Evolutionary conservation across 1,284 basidiomycete species (phyloP), one percentile per base, ranked within the genome.

Genomic region (Microbotryum lychnidis-dioicae): DNA sequence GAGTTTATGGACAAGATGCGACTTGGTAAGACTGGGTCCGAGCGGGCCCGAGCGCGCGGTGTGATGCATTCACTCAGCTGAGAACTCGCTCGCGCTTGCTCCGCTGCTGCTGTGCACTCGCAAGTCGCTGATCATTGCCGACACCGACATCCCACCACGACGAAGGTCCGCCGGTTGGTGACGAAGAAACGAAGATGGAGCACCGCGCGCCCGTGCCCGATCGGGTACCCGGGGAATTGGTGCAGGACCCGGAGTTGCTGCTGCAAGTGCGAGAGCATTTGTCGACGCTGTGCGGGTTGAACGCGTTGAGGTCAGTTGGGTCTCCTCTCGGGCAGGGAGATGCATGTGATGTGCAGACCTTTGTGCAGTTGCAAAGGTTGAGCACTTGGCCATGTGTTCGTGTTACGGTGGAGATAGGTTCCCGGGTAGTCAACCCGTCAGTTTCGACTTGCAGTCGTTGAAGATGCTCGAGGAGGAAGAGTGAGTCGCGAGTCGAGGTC

Each of bases 361-460:
- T 31, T 31, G 9, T 8, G 31, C 8, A 31, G 31, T 31, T 9
- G 9, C 25, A 25, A 31, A 31, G 31, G 9, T 8, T 31, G 31
- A 31, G 6, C 31, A 31, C 9, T 50, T 50, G 10, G 12, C 12
- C 20, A 16, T 6, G 31, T 20, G 27, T 44, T 16, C 27, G 20
- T 16, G 10, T 9, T 50, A 16, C 42, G 16, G 7, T 8, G 31
- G 6, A 7, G n/a, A 8, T 64, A 89, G 89, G 67, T 97, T 96
- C 76, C 91, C 91, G 31, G 92, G 93, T 20, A 87, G 87, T 71
- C 93, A 97, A 73, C 92, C 92, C 16, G 84, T 97, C 69, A 92
- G 89, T 73, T 96, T 97, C 76, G 80, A 82, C 6, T 74, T 77
- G 10, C 79, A 76, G 51, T 87, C 90, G 69, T 74, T 97, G 49